Evolutionary conservation across 2,329 filamentous ascomycete genomes (phyloP).

Genomic region (Ceratocystis huliohia): DNA sequence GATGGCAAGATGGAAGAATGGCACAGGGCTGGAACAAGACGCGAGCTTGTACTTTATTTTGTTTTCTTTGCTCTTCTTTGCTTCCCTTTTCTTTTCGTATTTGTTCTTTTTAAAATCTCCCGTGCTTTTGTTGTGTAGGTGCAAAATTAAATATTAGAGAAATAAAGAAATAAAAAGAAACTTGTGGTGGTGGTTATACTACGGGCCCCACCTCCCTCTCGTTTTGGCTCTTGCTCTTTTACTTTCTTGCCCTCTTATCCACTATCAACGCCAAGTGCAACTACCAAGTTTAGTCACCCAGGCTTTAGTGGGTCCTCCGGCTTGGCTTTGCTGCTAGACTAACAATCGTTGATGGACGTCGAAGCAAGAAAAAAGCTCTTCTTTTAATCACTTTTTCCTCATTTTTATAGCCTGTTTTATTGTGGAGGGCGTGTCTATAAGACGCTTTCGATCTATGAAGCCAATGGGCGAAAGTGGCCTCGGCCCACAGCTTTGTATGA

Average conservation of each 20-base stretch:
- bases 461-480: background rate
- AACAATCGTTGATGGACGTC: background rate
- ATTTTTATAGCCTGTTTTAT: background rate
- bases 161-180: background rate
- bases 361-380: background rate
- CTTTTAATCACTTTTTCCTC: background rate
- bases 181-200: background rate
- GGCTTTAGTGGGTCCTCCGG: constrained; percentile 5
- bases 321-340: background rate
- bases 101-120: background rate
- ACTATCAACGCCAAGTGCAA: constrained; percentile 15
- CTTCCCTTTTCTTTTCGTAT: background rate
- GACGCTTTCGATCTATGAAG: background rate
- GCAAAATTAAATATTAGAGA: no score
- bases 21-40: background rate
- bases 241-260: background rate
- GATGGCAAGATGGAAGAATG: background rate
- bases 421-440: background rate
- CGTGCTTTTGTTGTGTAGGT: no score
- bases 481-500: background rate
- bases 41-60: background rate
- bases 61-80: background rate
- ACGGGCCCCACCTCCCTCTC: background rate
- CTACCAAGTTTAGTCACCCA: constrained; percentile 1
- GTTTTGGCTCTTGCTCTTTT: background rate